Evolutionary conservation across 2,329 filamentous ascomycete species (phyloP), one percentile per base, ranked within the genome.

Genomic region (Cladosporium austrohemisphaericum): DNA sequence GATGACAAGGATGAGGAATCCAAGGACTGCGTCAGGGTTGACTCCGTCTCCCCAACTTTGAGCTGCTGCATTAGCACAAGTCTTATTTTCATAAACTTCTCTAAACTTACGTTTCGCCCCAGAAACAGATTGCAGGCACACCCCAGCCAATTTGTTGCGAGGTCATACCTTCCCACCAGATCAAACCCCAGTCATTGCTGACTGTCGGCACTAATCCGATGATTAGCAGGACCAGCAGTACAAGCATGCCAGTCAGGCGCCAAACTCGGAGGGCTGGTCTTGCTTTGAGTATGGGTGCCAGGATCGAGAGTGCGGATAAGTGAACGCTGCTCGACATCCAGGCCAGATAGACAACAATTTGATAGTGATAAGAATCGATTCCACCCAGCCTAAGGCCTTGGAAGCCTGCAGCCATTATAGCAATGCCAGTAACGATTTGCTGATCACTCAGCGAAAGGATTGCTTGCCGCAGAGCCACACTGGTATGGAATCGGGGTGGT

Each of bases 321-420:
- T 66, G 64, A 2, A 57, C 56, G 23, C 52, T 60, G 20, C 56
- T 56, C 5, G 62, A 60, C 43, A 66, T 58, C 59, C 63, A 66
- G 4, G 59, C 63, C 7, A 66, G 50, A 29, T 64, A 61, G 19
- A 53, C 47, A 3, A 62, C 53, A 8, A 59, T 56, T 13, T 57
- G 51, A 46, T 61, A 65, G 11, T 57, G 49, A 49, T 65, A 65
- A 0, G 59, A 57, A 2, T 47, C 53, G 13, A 65, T 63, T 9
- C 41, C 47, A n/a, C 55, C 56, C 8, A 50, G 33, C 10, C 16
- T 5, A 2, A 55, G 25, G 8, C 50, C 54, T 6, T 51, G 29
- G 26, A 61, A 57, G 1, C 59, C 63, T 7, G 57, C 60, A 5
- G 52, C 49, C 5, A 65, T 41, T n/a, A 65, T 58, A 1, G 46